A percentile compares a stretch with the other conserved stretches of the same genome.
Conservation (phyloP, 2,329 filamentous ascomycete species). For the Colletotrichum scovillei region DNA sequence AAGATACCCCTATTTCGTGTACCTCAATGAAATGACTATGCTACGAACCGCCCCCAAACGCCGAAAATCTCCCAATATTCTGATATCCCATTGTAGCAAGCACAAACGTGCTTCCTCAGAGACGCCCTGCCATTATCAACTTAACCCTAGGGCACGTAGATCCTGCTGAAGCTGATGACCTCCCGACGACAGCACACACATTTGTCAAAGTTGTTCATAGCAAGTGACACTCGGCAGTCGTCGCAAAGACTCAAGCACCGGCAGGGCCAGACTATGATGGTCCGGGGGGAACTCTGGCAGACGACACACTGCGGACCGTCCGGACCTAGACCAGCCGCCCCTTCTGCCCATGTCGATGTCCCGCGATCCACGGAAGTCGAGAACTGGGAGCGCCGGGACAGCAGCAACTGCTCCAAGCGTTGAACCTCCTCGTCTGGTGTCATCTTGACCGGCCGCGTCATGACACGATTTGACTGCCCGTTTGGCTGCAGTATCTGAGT, state of each 20-base stretch:
- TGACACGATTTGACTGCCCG: conserved; percentile 43
- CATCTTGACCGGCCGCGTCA: conserved; percentile 53
- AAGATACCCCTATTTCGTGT: conserved; percentile 16
- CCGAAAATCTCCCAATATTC: not conserved
- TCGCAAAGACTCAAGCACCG: conserved; percentile 94
- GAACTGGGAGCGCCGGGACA: conserved; percentile 57
- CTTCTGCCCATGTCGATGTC: conserved; percentile 70
- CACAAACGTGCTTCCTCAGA: not conserved
- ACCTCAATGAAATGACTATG: not conserved
- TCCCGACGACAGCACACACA: conserved; percentile 94
- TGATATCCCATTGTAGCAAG: not conserved
- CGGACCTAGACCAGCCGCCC: conserved; percentile 77
- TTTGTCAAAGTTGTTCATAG: conserved; percentile 96
- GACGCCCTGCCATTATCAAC: not conserved
- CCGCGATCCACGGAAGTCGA: not conserved
- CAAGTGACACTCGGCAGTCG: conserved; percentile 91
- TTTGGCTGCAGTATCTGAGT: conserved; percentile 72
- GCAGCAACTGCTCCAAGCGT: conserved; percentile 69
- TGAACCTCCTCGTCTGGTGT: conserved; percentile 69
- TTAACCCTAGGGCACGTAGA: conserved; percentile 77
- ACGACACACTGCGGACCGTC: conserved; percentile 90
- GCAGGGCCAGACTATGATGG: conserved; percentile 96
- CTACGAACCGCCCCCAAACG: conserved; percentile 1
- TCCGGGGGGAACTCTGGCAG: conserved; percentile 86
- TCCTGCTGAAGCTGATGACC: conserved; percentile 87